phyloP scores from a whole-genome alignment of 331 rosid genomes.

The Quercus phellos region DNA sequence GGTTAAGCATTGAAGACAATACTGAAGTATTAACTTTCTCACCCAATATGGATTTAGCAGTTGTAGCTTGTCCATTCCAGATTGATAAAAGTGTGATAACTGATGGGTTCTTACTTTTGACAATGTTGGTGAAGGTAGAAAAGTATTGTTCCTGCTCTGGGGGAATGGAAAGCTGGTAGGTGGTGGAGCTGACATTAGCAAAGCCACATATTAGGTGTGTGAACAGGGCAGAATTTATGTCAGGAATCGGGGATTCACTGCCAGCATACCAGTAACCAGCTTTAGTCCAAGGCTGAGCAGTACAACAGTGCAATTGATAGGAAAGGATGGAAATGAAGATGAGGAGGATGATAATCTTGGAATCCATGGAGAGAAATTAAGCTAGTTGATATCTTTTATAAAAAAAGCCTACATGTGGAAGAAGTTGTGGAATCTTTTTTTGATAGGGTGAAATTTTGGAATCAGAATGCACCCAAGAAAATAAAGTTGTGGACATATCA shows the following conservation, averaged over 20 bases:
- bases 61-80: conserved; percentile 26
- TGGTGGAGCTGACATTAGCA: conserved; percentile 22
- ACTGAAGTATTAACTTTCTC: conserved; percentile 1
- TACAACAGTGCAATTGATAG: not conserved
- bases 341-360: not conserved
- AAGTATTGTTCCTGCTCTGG: conserved; percentile 9
- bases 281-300: conserved; percentile 15
- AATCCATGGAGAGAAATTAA: conserved; percentile 23
- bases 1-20: conserved; percentile 16
- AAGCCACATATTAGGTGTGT: conserved; percentile 17
- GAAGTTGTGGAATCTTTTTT: too few relatives aligned
- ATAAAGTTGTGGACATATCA: too few relatives aligned
- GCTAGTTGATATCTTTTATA: not conserved
- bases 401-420: not conserved
- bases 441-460: too few relatives aligned
- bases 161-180: conserved; percentile 26
- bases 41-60: conserved; percentile 18
- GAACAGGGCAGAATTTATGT: conserved; percentile 17
- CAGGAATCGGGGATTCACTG: conserved; percentile 5
- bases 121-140: conserved; percentile 25
- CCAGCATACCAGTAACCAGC: conserved; percentile 33
- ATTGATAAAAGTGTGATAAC: conserved; percentile 29
- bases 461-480: too few relatives aligned
- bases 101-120: not conserved
- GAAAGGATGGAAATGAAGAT: conserved; percentile 3